Conservation (phyloP, 2,329 filamentous ascomycete species). For the Diaporthe aspalathi region DNA sequence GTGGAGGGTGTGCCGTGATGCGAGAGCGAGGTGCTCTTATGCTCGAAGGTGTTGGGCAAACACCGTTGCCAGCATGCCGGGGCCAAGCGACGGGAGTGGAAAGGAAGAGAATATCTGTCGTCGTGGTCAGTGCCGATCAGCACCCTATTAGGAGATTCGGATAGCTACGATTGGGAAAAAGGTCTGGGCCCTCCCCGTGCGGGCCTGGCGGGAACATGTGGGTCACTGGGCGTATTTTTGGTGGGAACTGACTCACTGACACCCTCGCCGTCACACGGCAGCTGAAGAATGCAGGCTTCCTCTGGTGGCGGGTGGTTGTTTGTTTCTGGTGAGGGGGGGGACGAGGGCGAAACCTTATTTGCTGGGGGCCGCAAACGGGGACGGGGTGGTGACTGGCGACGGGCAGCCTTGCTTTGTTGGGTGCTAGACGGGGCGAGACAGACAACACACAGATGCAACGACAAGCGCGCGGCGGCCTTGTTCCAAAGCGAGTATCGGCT, state of each 20-base stretch:
- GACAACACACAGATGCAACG: conserved; percentile 17
- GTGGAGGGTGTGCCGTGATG: background rate
- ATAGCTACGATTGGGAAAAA: conserved; percentile 26
- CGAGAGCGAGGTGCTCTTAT: conserved; percentile 16
- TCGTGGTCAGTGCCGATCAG: conserved; percentile 31
- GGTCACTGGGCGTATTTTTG: conserved; percentile 13
- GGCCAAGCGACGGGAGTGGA: background rate
- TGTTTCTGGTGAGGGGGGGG: conserved; percentile 22
- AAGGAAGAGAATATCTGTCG: conserved; percentile 26
- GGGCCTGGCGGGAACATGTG: conserved; percentile 11
- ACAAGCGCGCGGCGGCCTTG: conserved; percentile 7
- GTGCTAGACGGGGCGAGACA: conserved; percentile 9
- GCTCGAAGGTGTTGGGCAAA: background rate
- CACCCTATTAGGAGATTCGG: conserved; percentile 31
- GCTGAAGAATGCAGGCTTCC: conserved; percentile 28
- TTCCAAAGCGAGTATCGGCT: conserved; percentile 1
- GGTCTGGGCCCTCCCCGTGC: background rate
- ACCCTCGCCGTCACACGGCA: conserved; percentile 7
- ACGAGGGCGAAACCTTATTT: conserved; percentile 28
- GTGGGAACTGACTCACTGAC: conserved; percentile 26
- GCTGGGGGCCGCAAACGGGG: conserved; percentile 20
- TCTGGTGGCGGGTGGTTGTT: conserved; percentile 22
- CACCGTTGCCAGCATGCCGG: conserved; percentile 6
- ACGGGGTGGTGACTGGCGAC: background rate
- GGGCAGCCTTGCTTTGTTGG: conserved; percentile 21